Base-by-base conservation (phyloP, 1,284 basidiomycete genomes). In the Lentinus polychrous region DNA sequence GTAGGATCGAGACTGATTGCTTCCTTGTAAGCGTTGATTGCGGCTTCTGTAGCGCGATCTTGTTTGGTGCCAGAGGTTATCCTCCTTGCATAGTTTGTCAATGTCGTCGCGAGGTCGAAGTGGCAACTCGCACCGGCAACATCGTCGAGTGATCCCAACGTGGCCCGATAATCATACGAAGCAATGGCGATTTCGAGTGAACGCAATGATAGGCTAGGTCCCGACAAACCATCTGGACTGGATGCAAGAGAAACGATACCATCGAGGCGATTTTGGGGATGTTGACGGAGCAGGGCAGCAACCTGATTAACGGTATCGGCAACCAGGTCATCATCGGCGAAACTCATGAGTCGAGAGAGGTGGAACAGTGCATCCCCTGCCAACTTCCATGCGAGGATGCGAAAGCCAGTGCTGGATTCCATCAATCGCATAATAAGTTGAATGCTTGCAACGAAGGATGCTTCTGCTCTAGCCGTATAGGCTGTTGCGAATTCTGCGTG, bases 381-480 rank as follows among this genome's bases (percentile, higher is more conserved):
- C 2, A 83, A 72, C 66, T 98, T 99, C 94, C 95, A 98, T 0
- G 78, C 82, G 18, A 91, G 74, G 3, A 76, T 71, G 32, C 86
- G 78, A 66, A 88, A 86, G 4, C 79, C 81, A 35, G 76, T 64
- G 38, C 77, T 78, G 8, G 71, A 66, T 27, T 72, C 65, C 45
- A 92, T 67, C 1, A 85, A 73, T 33, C 68, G 61, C n/a, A 83
- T 62, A 3, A 82, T 76, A 4, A 79, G 69, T 4, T 61, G 59
- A 43, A 95, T 72, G 1, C 85, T 74, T 8, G 67, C 65, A 24
- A 83, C 60, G 55, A 93, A 86, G 1, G 89, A 89, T 22, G 69
- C 63, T 57, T 93, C 84, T 0, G 93, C 84, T 48, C 94, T 75
- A 15, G 78, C 74, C 11, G 76, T 68, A 63, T 91, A 94, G 0